Evolutionary conservation across 2,329 filamentous ascomycete species (phyloP), one percentile per base, ranked within the genome.

Genomic region (Clonostachys rhizophaga): DNA sequence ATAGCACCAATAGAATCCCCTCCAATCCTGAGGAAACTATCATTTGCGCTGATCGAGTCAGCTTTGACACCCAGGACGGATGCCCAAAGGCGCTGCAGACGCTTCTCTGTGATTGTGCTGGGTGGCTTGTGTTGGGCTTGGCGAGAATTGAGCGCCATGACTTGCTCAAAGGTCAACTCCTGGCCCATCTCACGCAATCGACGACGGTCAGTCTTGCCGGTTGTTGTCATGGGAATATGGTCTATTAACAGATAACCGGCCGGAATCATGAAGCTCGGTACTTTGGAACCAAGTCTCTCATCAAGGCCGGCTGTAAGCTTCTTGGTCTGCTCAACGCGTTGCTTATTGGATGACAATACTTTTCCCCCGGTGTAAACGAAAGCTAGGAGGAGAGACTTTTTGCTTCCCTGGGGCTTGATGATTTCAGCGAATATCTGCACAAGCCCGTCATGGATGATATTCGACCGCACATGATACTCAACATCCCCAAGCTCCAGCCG

Each of bases 21-120:
- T 9, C 74, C 79, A 0, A 82, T 69, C 4, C 71, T 70, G 69
- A 84, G 82, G 62, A 84, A 83, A 61, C 75, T 79, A 54, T 82
- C 74, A 10, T 80, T 72, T 2, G 73, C 61, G 2, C 73, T 68
- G 16, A 83, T 77, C 5, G 39, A 10, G n/a, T 40, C 36, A 8
- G 17, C 30, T 12, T 45, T n/a, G 36, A 39, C 17, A 18, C 17
- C 17, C 1, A 39, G 36, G 6, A 39, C 36, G 14, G 14, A n/a
- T n/a, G 36, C 14, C 36, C 36, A 39, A 18, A 39, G 14, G 7
- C 17, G 14, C 11, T 39, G 36, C 8, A 30, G 24, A 30, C 24
- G 24, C 24, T 30, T 30, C 24, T 30, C 24, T 30, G 24, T 10
- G 9, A 4, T 30, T 30, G 24, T 30, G 24, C 24, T 30, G 24